These are phyloP conservation scores for Mycena metata DNA, from an alignment of 768 basidiomycete species.

Conservation along the genomic window DNA sequence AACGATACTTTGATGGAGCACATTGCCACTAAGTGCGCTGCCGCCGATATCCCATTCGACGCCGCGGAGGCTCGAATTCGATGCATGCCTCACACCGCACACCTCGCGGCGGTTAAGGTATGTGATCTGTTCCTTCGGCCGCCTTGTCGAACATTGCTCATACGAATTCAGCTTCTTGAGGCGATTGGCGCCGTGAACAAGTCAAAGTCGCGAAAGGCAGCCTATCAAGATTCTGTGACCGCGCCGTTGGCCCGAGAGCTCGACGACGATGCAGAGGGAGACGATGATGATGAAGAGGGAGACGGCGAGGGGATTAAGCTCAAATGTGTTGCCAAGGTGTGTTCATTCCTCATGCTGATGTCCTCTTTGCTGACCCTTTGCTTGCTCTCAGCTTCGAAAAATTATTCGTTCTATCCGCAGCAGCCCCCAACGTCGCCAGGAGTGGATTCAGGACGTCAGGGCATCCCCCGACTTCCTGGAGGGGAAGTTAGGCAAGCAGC, in stretches of 20 bases:
- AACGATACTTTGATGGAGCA: too few relatives aligned
- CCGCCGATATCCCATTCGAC: too few relatives aligned
- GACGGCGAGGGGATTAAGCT: background rate
- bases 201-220: slow-evolving; percentile 22
- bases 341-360: background rate
- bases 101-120: background rate
- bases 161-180: slow-evolving; percentile 43
- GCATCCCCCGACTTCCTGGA: background rate
- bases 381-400: slow-evolving; percentile 42
- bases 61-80: too few relatives aligned
- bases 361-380: background rate
- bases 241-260: slow-evolving; percentile 3
- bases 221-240: slow-evolving; percentile 33
- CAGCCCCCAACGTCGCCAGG: slow-evolving; percentile 36
- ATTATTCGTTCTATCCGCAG: slow-evolving; percentile 35
- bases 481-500: background rate
- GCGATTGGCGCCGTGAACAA: slow-evolving; percentile 41
- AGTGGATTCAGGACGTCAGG: slow-evolving; percentile 22
- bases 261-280: slow-evolving; percentile 4
- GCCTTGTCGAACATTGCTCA: too few relatives aligned
- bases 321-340: slow-evolving; percentile 13
- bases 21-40: too few relatives aligned
- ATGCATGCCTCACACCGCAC: too few relatives aligned
- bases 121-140: too few relatives aligned
- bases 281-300: slow-evolving; percentile 37